Percentiles rank a stretch among this genome's conserved stretches.
Conservation (phyloP, 352 stramenopile species). For the Globisporangium radiosum region DNA sequence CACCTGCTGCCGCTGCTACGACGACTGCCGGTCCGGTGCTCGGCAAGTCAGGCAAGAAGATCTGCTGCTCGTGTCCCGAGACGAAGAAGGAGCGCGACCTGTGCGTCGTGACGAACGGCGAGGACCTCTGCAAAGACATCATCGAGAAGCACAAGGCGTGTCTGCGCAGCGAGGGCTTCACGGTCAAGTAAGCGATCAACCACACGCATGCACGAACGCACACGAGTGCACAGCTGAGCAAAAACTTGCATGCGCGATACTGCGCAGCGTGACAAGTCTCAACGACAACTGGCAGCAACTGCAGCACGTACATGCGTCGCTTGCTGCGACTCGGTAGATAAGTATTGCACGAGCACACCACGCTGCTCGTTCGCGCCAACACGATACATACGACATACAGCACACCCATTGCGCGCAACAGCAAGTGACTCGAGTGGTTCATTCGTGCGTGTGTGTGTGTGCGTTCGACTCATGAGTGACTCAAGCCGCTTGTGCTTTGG, state of each 20-base stretch:
- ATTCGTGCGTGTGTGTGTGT: not conserved
- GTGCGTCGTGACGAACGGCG: conserved; percentile 89
- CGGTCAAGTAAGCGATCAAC: conserved; percentile 65
- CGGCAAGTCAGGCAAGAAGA: conserved; percentile 96
- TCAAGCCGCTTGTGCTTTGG: too few species aligned
- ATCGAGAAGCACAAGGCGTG: conserved; percentile 98
- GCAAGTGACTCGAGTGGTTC: not conserved
- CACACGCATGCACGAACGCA: too few species aligned
- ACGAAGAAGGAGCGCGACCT: conserved; percentile 93
- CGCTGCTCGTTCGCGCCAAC: too few species aligned
- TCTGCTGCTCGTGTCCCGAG: conserved; percentile 97
- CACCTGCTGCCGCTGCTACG: conserved; percentile 12
- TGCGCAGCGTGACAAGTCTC: not conserved
- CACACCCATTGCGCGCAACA: too few species aligned
- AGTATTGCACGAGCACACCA: not conserved
- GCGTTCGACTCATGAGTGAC: too few species aligned
- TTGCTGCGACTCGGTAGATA: not conserved
- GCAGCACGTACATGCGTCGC: too few species aligned
- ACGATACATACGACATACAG: too few species aligned
- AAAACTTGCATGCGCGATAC: too few species aligned
- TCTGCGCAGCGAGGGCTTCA: conserved; percentile 94
- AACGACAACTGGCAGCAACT: not conserved
- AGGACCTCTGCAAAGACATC: conserved; percentile 91
- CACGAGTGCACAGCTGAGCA: too few species aligned
- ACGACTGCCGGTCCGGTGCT: conserved; percentile 34